Evolutionary conservation across 352 stramenopile species (phyloP).

Genomic region (Elongisporangium anandrum): DNA sequence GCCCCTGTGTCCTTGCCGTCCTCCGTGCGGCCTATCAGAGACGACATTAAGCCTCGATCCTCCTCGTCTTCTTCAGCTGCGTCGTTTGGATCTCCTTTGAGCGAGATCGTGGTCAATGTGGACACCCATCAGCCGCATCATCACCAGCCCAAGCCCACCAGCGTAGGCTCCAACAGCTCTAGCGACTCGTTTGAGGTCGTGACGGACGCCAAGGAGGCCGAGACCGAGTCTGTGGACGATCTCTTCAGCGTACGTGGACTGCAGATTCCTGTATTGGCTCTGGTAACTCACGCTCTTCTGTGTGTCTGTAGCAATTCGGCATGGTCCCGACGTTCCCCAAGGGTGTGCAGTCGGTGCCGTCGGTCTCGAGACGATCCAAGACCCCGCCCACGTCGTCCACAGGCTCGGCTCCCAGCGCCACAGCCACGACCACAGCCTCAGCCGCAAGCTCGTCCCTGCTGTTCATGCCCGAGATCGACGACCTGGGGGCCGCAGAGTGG

Average conservation of each 20-base stretch:
- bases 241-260: conserved; percentile 72
- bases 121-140: conserved; percentile 7
- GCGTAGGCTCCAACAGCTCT: conserved; percentile 56
- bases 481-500: conserved; percentile 58
- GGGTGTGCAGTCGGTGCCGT: conserved; percentile 20
- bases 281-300: conserved; percentile 4
- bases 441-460: conserved; percentile 39
- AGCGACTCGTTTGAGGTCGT: conserved; percentile 72
- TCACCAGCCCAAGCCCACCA: conserved; percentile 12
- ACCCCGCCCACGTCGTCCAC: conserved; percentile 1
- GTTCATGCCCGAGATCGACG: conserved; percentile 68
- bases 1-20: conserved; percentile 1
- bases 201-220: conserved; percentile 25
- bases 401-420: conserved; percentile 16
- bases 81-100: conserved; percentile 11
- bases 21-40: not conserved
- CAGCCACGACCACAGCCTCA: conserved; percentile 2
- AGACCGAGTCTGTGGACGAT: conserved; percentile 48
- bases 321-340: conserved; percentile 82
- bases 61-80: not conserved
- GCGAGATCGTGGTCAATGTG: conserved; percentile 18
- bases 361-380: conserved; percentile 5
- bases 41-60: not conserved
- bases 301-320: conserved; percentile 65
- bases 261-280: not conserved